phyloP scores from a whole-genome alignment of 306 rosid species.

The Begonia loranthoides region DNA sequence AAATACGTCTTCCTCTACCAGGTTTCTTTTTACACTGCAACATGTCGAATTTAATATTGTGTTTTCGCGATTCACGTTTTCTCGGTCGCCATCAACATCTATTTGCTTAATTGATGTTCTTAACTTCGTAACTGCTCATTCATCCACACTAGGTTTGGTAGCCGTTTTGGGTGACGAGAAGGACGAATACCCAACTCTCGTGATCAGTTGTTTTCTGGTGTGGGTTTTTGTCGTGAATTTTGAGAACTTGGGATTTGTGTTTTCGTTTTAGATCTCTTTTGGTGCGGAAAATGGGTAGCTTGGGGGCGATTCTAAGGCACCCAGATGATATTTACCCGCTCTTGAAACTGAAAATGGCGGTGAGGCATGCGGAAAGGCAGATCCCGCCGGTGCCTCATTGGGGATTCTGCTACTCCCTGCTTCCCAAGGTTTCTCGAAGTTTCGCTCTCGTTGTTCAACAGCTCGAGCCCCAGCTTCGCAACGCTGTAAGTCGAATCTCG shows the following conservation, averaged over 20 bases:
- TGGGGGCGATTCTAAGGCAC: conserved; percentile 47
- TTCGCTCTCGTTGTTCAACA: conserved; percentile 79
- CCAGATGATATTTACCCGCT: conserved; percentile 74
- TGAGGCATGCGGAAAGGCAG: conserved; percentile 65
- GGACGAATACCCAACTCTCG: too few relatives aligned
- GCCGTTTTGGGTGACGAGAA: too few relatives aligned
- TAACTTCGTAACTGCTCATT: too few relatives aligned
- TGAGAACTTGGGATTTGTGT: not conserved
- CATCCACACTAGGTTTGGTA: too few relatives aligned
- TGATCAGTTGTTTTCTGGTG: too few relatives aligned
- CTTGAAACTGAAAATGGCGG: conserved; percentile 63
- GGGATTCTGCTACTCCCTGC: conserved; percentile 71
- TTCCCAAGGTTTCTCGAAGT: conserved; percentile 79
- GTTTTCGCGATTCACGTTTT: too few relatives aligned
- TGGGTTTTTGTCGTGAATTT: not conserved
- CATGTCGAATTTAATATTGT: too few relatives aligned
- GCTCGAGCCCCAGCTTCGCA: conserved; percentile 59
- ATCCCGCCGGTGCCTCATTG: conserved; percentile 80
- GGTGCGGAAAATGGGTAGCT: conserved; percentile 1
- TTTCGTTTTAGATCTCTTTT: conserved; percentile 1
- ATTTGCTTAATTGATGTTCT: too few relatives aligned
- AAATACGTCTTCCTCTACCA: too few relatives aligned
- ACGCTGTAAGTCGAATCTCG: conserved; percentile 30
- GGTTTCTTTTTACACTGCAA: too few relatives aligned
- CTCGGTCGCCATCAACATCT: too few relatives aligned